Evolutionary conservation across 768 basidiomycete species (phyloP).

Genomic region (Trametes meyenii): DNA sequence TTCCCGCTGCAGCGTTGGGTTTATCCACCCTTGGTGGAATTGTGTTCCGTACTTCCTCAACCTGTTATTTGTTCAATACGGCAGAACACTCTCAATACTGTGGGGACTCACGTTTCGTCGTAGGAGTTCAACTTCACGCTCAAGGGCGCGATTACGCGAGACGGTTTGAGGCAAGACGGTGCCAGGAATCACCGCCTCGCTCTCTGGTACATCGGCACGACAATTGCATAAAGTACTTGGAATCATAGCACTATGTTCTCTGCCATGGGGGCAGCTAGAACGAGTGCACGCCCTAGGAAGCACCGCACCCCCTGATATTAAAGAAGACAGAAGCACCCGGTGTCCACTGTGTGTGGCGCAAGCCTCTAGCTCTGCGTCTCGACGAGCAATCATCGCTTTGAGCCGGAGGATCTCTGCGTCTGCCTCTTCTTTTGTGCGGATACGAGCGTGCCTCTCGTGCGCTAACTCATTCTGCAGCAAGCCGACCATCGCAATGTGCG

Average conservation of each 20-base stretch:
- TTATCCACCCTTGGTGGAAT: neutral
- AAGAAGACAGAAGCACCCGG: neutral
- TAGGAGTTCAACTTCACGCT: constrained; percentile 19
- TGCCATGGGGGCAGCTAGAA: neutral
- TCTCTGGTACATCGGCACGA: neutral
- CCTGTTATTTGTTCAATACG: neutral
- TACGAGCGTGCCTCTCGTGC: constrained; percentile 47
- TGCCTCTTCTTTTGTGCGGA: constrained; percentile 41
- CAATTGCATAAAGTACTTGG: neutral
- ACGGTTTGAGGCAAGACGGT: constrained; percentile 1
- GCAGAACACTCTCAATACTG: too few relatives aligned
- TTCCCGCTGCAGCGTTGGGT: neutral
- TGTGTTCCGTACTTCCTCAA: neutral
- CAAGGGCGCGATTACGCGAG: constrained; percentile 13
- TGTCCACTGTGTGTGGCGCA: constrained; percentile 28
- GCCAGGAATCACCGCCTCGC: neutral
- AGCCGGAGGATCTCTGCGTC: constrained; percentile 48
- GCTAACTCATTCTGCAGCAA: constrained; percentile 47
- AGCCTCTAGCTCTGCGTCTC: constrained; percentile 58
- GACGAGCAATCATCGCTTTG: constrained; percentile 55
- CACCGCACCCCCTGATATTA: neutral
- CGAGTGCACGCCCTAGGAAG: neutral
- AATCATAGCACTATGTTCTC: neutral
- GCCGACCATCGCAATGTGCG: constrained; percentile 42
- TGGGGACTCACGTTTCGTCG: neutral